phyloP scores from a whole-genome alignment of 148 eudicot species.

The Chenopodium album region DNA sequence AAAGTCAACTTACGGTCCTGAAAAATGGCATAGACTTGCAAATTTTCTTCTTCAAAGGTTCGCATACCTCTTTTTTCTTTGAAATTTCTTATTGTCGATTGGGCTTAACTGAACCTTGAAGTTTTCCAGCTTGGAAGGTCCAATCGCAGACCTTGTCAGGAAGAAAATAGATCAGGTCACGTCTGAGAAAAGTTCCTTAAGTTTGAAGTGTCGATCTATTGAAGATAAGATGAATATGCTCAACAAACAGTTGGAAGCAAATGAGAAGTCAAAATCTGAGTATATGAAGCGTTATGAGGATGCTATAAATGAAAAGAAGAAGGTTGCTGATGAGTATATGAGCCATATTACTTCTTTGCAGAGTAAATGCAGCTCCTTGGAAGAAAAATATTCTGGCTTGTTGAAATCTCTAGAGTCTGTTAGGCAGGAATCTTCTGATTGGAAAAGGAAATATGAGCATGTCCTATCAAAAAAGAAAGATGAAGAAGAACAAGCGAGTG shows the following conservation, averaged over 20 bases:
- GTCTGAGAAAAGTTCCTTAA: conserved; percentile 76
- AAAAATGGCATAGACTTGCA: conserved; percentile 76
- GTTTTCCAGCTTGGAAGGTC: conserved; percentile 85
- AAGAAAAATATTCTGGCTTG: conserved; percentile 76
- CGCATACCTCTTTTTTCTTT: conserved; percentile 10
- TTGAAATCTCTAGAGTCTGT: conserved; percentile 61
- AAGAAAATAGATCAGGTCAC: conserved; percentile 81
- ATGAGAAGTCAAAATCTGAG: conserved; percentile 81
- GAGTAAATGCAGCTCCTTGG: conserved; percentile 77
- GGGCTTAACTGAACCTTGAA: conserved; percentile 18
- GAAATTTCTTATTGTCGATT: neutral
- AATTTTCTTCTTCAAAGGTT: conserved; percentile 81
- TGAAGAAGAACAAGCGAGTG: conserved; percentile 66
- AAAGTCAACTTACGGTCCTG: conserved; percentile 82
- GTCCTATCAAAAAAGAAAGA: conserved; percentile 62
- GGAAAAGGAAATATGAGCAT: conserved; percentile 82
- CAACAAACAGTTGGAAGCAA: conserved; percentile 84
- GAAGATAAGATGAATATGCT: conserved; percentile 80
- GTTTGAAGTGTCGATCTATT: conserved; percentile 73
- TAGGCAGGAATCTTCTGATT: conserved; percentile 65
- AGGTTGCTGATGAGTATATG: conserved; percentile 84
- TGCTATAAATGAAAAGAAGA: conserved; percentile 78
- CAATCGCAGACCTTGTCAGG: conserved; percentile 73
- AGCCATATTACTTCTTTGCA: conserved; percentile 70
- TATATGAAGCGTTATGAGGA: conserved; percentile 89